Conservation (phyloP, 768 basidiomycete species). For the Kwoniella europaea region DNA sequence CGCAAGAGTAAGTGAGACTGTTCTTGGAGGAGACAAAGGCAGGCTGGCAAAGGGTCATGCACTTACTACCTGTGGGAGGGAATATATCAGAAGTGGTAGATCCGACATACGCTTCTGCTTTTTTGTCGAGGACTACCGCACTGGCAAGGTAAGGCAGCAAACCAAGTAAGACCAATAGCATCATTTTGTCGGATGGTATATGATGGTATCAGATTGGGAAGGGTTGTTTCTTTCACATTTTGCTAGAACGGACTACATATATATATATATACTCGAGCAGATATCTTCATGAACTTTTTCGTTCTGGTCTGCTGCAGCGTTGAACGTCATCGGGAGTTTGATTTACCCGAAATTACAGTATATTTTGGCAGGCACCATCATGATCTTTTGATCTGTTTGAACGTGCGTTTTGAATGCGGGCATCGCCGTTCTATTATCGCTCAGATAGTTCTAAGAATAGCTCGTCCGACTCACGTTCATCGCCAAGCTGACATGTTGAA, state of each 20-base stretch:
- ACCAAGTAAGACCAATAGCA: conserved; percentile 24
- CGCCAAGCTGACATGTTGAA: neutral
- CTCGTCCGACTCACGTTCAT: neutral
- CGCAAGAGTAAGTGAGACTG: neutral
- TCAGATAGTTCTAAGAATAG: neutral
- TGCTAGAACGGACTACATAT: no score
- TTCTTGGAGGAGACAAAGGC: neutral
- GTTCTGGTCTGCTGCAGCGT: neutral
- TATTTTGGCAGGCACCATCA: neutral
- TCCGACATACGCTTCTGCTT: conserved; percentile 32
- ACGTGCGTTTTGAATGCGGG: neutral
- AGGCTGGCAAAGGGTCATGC: neutral
- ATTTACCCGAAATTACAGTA: neutral
- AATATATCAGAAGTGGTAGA: conserved; percentile 43
- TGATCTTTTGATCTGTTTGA: neutral
- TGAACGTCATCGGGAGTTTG: neutral
- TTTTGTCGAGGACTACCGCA: conserved; percentile 35
- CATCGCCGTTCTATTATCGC: neutral
- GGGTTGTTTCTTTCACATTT: no score
- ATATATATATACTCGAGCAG: no score
- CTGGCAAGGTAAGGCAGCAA: conserved; percentile 35
- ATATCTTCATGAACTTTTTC: neutral
- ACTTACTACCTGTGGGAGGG: conserved; percentile 49
- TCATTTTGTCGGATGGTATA: neutral
- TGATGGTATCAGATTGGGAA: no score